These are phyloP conservation scores for Auricularia cornea DNA, from an alignment of 768 basidiomycete genomes.

Conservation along the genomic window DNA sequence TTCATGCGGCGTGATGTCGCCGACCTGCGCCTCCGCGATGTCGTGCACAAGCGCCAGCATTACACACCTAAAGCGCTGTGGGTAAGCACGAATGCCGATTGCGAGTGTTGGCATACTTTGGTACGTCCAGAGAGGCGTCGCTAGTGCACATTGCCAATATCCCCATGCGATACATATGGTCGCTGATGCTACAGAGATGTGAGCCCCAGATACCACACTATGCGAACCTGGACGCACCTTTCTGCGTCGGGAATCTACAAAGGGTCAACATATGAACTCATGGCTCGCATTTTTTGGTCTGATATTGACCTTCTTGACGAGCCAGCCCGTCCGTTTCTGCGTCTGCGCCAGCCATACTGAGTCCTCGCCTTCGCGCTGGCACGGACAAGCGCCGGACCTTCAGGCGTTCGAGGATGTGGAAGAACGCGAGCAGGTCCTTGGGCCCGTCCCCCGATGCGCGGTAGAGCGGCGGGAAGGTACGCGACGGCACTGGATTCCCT, in stretches of 20 bases:
- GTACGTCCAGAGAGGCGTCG: conserved; percentile 58
- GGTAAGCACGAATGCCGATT: no score
- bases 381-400: conserved; percentile 49
- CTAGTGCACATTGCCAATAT: conserved; percentile 85
- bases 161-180: conserved; percentile 98
- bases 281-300: background rate
- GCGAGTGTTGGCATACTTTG: conserved; percentile 45
- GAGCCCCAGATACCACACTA: background rate
- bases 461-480: conserved; percentile 1
- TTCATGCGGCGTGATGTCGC: conserved; percentile 88
- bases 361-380: background rate
- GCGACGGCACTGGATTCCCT: no score
- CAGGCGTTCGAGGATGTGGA: conserved; percentile 80
- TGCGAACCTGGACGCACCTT: conserved; percentile 41
- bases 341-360: conserved; percentile 42
- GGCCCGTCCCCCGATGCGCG: conserved; percentile 34
- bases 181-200: conserved; percentile 57
- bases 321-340: conserved; percentile 94
- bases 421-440: conserved; percentile 74
- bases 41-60: conserved; percentile 93
- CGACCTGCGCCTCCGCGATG: conserved; percentile 94
- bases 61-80: conserved; percentile 50
- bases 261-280: background rate
- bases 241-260: conserved; percentile 71
- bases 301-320: conserved; percentile 61